phyloP scores from a whole-genome alignment of 2,329 filamentous ascomycete species.

The Paracorniculantispora psalliotae region DNA sequence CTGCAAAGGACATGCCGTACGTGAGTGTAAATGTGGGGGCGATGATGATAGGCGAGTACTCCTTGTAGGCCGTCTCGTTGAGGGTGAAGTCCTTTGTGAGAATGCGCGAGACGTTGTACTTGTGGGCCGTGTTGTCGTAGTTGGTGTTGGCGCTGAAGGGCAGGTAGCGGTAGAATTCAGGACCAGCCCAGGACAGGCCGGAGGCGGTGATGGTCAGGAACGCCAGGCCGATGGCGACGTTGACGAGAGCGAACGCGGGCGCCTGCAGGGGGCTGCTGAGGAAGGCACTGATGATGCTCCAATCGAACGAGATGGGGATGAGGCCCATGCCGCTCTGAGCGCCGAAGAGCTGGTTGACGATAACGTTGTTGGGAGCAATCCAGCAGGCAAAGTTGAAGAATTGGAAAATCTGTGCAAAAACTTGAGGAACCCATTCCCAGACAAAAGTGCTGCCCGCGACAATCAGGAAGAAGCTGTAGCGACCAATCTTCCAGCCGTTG shows the following conservation, averaged over 20 bases:
- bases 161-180: constrained; percentile 50
- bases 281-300: constrained; percentile 56
- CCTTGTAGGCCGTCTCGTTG: constrained; percentile 50
- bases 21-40: constrained; percentile 50
- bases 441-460: constrained; percentile 45
- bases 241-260: constrained; percentile 56
- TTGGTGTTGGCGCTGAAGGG: constrained; percentile 49
- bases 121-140: constrained; percentile 54
- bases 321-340: constrained; percentile 56
- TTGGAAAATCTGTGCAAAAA: constrained; percentile 54
- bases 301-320: constrained; percentile 62
- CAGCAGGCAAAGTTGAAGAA: constrained; percentile 58
- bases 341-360: constrained; percentile 63
- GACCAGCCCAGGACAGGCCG: constrained; percentile 46
- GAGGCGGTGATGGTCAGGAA: constrained; percentile 48
- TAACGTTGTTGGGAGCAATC: constrained; percentile 56
- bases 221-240: constrained; percentile 49
- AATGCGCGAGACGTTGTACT: constrained; percentile 53
- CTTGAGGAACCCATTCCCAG: constrained; percentile 56
- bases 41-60: constrained; percentile 52
- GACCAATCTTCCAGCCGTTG: constrained; percentile 52
- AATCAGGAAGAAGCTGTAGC: constrained; percentile 54
- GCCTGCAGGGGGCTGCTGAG: constrained; percentile 53
- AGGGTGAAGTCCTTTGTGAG: constrained; percentile 48
- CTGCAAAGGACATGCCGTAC: constrained; percentile 55